Percentiles rank a stretch among this genome's conserved stretches.
These are phyloP conservation scores for Yamadazyma membranifaciens DNA, from an alignment of 1,139 yeast species.

Conservation along the genomic window DNA sequence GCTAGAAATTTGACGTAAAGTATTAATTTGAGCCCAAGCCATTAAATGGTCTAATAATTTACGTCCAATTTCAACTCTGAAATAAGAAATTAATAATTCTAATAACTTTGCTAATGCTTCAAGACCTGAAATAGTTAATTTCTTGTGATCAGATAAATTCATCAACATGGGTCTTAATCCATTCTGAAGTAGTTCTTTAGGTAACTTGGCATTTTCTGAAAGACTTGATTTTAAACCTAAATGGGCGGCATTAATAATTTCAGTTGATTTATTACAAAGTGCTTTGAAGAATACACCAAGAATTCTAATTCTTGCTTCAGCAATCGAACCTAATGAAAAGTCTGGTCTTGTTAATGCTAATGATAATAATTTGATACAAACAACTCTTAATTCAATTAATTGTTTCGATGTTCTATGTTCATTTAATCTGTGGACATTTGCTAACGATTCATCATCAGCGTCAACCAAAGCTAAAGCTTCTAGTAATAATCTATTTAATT, in stretches of 20 bases:
- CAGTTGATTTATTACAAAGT: slow-evolving; percentile 78
- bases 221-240: slow-evolving; percentile 81
- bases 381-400: slow-evolving; percentile 79
- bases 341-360: slow-evolving; percentile 82
- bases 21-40: slow-evolving; percentile 93
- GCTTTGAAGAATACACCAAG: slow-evolving; percentile 95
- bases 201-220: slow-evolving; percentile 83
- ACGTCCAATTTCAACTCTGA: slow-evolving; percentile 94
- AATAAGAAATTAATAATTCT: slow-evolving; percentile 85
- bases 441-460: slow-evolving; percentile 94
- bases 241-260: slow-evolving; percentile 91
- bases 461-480: slow-evolving; percentile 95
- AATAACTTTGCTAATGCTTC: slow-evolving; percentile 87
- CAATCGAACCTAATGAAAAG: slow-evolving; percentile 72
- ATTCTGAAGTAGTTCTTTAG: slow-evolving; percentile 88
- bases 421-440: slow-evolving; percentile 79
- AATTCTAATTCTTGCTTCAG: slow-evolving; percentile 80
- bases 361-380: slow-evolving; percentile 80
- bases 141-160: slow-evolving; percentile 91
- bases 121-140: slow-evolving; percentile 82
- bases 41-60: slow-evolving; percentile 88
- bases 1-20: slow-evolving; percentile 66
- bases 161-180: slow-evolving; percentile 94
- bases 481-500: slow-evolving; percentile 73
- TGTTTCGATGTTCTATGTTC: slow-evolving; percentile 90